Evolutionary conservation across 192 early-diverging fungal genomes (phyloP), one percentile per base, ranked within the genome.

Genomic region (Coemansia sp.): DNA sequence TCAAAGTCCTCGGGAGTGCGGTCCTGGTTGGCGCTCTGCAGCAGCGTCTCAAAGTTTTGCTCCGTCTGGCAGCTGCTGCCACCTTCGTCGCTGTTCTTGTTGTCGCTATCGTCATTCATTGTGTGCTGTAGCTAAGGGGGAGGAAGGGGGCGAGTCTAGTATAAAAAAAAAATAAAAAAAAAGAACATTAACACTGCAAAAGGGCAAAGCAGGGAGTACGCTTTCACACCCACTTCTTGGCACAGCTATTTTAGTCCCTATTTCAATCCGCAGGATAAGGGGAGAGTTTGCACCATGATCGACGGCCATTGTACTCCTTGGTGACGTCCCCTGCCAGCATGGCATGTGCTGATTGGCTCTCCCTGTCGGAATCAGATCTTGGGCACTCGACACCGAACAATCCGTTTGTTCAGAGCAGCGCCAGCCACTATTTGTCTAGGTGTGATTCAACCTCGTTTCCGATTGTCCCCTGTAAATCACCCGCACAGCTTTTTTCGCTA

Each of bases 21-120:
- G 65, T 67, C 35, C 15, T 43, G 31, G n/a, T 14, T 20, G 15
- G 66, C 66, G 37, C 10, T 41, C 37, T 8, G 20, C 35, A 68
- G 24, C 46, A 51, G 66, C 15, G 43, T 9, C 14, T 46, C 31
- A 47, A 67, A 67, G 42, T 45, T 43, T 43, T 67, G 65, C 15
- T 43, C 56, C 0, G 57, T 32, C 32, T 66, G 40, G 40, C 12
- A 11, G 51, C 40, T 20, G 24, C 39, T 29, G 38, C 53, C 9
- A 25, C 11, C 42, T 11, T 25, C 35, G 59, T 17, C 15, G 15
- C 2, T 25, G 14, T 29, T 58, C 41, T 46, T 43, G 64, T 46
- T 25, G 64, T 31, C 58, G 54, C 19, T 57, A 39, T 58, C 24
- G 27, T 35, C 20, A 40, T 14, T 20, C 64, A 66, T 66, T 35